Conservation (phyloP, 2,329 filamentous ascomycete species). For the Colletotrichum musae region DNA sequence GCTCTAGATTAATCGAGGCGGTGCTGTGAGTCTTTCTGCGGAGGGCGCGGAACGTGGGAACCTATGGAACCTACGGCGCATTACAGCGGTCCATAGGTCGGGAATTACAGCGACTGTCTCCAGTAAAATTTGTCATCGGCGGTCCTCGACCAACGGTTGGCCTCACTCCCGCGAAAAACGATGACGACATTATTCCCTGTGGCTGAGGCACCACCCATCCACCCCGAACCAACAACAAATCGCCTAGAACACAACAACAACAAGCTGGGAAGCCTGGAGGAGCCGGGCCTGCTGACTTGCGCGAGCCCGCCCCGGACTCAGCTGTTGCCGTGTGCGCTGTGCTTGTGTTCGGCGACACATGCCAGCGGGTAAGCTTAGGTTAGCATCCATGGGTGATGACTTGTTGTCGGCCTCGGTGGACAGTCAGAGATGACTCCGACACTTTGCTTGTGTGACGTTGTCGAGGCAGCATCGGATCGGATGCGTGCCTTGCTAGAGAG, state of each 20-base stretch:
- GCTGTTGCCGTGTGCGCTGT: background rate
- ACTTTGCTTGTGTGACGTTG: constrained; percentile 12
- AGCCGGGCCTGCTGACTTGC: constrained; percentile 5
- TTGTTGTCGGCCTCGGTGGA: constrained; percentile 11
- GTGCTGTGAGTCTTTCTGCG: background rate
- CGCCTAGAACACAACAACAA: too few species aligned
- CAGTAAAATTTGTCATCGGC: background rate
- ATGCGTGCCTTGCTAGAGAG: background rate
- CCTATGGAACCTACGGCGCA: background rate
- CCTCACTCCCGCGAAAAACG: too few species aligned
- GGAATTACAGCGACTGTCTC: background rate
- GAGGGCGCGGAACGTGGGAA: background rate
- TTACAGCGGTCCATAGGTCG: background rate
- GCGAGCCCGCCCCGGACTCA: background rate
- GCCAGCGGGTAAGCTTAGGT: background rate
- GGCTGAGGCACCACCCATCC: constrained; percentile 3
- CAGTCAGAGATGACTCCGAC: constrained; percentile 9
- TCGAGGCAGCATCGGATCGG: background rate
- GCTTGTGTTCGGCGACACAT: constrained; percentile 17
- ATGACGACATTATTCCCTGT: background rate
- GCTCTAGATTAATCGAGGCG: background rate
- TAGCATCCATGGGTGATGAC: background rate
- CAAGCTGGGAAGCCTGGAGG: background rate
- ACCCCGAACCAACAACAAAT: constrained; percentile 5
- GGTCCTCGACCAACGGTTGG: background rate